A percentile compares a stretch with the other conserved stretches of the same genome.
phyloP scores from a whole-genome alignment of 1,284 basidiomycete genomes.

The Apiotrichum gracile region DNA sequence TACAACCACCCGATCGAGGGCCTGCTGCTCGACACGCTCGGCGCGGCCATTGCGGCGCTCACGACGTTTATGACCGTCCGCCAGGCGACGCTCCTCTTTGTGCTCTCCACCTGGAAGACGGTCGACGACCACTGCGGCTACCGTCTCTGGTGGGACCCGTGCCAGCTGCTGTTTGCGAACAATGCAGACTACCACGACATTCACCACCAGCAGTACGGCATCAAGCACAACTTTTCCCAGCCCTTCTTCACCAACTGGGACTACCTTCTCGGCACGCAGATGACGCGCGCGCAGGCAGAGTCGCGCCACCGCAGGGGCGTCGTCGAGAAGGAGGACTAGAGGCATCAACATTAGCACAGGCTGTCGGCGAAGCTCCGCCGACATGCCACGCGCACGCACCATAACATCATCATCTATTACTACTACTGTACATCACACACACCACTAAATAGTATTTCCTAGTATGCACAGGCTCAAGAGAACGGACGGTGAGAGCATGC shows the following conservation, averaged over 20 bases:
- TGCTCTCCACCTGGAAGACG: constrained; percentile 82
- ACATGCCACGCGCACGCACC: too few species aligned
- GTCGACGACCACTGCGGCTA: constrained; percentile 98
- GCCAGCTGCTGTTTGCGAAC: constrained; percentile 83
- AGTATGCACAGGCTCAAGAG: background rate
- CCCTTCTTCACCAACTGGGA: constrained; percentile 65
- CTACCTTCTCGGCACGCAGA: constrained; percentile 43
- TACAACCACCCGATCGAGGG: constrained; percentile 98
- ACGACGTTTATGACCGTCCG: constrained; percentile 68
- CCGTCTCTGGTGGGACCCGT: constrained; percentile 76
- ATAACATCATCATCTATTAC: too few species aligned
- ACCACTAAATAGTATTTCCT: background rate
- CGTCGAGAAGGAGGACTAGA: constrained; percentile 6
- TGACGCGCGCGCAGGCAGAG: constrained; percentile 42
- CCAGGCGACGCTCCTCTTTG: constrained; percentile 80
- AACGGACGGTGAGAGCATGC: too few species aligned
- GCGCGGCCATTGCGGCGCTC: constrained; percentile 71
- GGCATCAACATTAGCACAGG: background rate
- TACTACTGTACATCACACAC: background rate
- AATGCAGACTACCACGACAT: constrained; percentile 98
- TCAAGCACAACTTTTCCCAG: constrained; percentile 94
- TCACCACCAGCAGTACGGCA: constrained; percentile 87
- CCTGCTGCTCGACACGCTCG: constrained; percentile 79
- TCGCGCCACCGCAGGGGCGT: background rate
- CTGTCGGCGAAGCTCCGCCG: too few species aligned